A percentile compares a stretch with the other conserved stretches of the same genome.
These are phyloP conservation scores for Saccharomycopsis hybrid DNA, from an alignment of 1,139 yeast genomes.

Conservation along the genomic window DNA sequence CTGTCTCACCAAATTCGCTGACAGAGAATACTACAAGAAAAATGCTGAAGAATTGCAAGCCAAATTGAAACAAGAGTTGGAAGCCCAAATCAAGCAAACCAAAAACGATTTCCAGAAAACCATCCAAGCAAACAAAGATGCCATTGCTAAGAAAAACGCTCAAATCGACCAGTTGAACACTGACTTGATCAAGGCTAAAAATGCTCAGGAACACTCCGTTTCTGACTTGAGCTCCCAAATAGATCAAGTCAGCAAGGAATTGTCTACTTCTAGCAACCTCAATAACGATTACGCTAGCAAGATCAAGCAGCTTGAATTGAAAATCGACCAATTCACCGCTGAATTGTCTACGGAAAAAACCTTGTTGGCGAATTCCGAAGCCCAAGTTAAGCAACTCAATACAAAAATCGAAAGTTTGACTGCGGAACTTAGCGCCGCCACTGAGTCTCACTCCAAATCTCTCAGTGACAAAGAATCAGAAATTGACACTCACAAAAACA, in stretches of 20 bases:
- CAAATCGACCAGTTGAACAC: slow-evolving; percentile 14
- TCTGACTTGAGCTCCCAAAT: slow-evolving; percentile 5
- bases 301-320: slow-evolving; percentile 6
- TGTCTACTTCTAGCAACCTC: not conserved
- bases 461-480: slow-evolving; percentile 3
- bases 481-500: slow-evolving; percentile 5
- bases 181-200: not conserved
- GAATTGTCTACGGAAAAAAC: slow-evolving; percentile 17
- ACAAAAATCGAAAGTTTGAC: not conserved
- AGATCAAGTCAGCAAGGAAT: not conserved
- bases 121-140: slow-evolving; percentile 4
- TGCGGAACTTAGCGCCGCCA: not conserved
- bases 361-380: slow-evolving; percentile 3
- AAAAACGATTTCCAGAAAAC: slow-evolving; percentile 5
- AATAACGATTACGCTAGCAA: slow-evolving; percentile 3
- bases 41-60: slow-evolving; percentile 10
- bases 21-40: slow-evolving; percentile 13
- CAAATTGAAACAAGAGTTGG: slow-evolving; percentile 11
- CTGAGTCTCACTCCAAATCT: not conserved
- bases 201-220: slow-evolving; percentile 1
- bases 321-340: slow-evolving; percentile 13
- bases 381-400: not conserved
- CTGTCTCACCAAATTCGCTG: slow-evolving; percentile 18
- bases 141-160: slow-evolving; percentile 13
- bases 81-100: slow-evolving; percentile 10